Base-by-base conservation (phyloP, 768 basidiomycete genomes). In the Kwoniella newhampshirensis region DNA sequence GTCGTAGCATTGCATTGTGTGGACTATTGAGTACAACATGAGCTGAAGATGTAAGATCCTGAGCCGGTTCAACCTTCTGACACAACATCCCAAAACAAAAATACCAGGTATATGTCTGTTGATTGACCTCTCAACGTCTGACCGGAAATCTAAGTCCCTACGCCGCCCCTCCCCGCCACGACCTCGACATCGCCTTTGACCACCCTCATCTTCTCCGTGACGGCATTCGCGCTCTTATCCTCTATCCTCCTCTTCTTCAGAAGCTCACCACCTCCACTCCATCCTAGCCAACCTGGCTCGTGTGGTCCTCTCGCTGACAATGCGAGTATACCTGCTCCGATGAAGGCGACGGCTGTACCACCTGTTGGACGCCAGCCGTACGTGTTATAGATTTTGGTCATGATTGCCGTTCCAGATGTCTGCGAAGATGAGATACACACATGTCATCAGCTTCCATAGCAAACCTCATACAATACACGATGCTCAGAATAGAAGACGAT, bases 401-500 rank as follows among this genome's bases (percentile, higher is more conserved):
- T 86, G 0, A 86, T 85, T 0, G 86, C 81, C 0, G 88, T 89
- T 17, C 89, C 89, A 76, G 87, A 85, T 9, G 90, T 86, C 70
- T 73, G 35, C 1, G 20, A 17, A 36, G n/a, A 18, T 5, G 18
- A n/a, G n/a, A n/a, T n/a, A n/a, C n/a, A n/a, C n/a, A n/a, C n/a
- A n/a, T n/a, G n/a, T n/a, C n/a, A n/a, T n/a, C n/a, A n/a, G n/a
- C n/a, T n/a, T n/a, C n/a, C n/a, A n/a, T n/a, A n/a, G n/a, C n/a
- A n/a, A n/a, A n/a, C n/a, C n/a, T n/a, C n/a, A n/a, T n/a, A n/a
- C n/a, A n/a, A n/a, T n/a, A n/a, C n/a, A n/a, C n/a, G n/a, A n/a
- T n/a, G n/a, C n/a, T n/a, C n/a, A n/a, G n/a, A n/a, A n/a, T n/a
- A n/a, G n/a, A n/a, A n/a, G n/a, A n/a, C n/a, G n/a, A n/a, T n/a